Evolutionary conservation across 352 stramenopile species (phyloP).

Genomic region (Heterotrichella gracilis): DNA sequence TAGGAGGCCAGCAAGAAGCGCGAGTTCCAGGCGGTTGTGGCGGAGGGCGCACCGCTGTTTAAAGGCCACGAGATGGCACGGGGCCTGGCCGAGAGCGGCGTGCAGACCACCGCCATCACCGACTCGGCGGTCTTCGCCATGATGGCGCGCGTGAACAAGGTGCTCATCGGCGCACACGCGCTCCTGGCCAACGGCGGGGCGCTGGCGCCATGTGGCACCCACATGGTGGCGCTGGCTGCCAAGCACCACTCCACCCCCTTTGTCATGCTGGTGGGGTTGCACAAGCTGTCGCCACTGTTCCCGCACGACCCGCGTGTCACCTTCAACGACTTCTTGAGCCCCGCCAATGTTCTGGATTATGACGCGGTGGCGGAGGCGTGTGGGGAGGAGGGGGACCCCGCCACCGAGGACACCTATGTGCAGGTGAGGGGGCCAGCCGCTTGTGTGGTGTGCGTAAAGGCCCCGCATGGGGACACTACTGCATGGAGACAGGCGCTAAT

Average conservation of each 20-base stretch:
- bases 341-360: too few species aligned
- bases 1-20: slow-evolving; percentile 49
- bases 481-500: too few species aligned
- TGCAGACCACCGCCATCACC: slow-evolving; percentile 69
- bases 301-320: slow-evolving; percentile 84
- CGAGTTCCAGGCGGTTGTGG: slow-evolving; percentile 71
- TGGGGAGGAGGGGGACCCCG: too few species aligned
- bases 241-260: slow-evolving; percentile 72
- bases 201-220: slow-evolving; percentile 58
- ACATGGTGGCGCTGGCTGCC: slow-evolving; percentile 69
- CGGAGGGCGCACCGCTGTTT: slow-evolving; percentile 55
- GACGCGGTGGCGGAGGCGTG: too few species aligned
- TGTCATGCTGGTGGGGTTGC: slow-evolving; percentile 72
- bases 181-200: slow-evolving; percentile 82
- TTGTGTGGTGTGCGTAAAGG: too few species aligned
- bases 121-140: slow-evolving; percentile 80
- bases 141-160: slow-evolving; percentile 89
- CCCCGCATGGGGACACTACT: too few species aligned
- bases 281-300: slow-evolving; percentile 85
- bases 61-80: slow-evolving; percentile 54
- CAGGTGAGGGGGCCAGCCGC: too few species aligned
- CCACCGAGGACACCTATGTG: too few species aligned
- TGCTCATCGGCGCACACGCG: slow-evolving; percentile 60
- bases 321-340: slow-evolving; percentile 44
- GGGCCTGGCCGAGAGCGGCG: slow-evolving; percentile 42